Evolutionary conservation across 441 rosid genomes (phyloP), one percentile per base, ranked within the genome.

Genomic region (Aleurites moluccanus): DNA sequence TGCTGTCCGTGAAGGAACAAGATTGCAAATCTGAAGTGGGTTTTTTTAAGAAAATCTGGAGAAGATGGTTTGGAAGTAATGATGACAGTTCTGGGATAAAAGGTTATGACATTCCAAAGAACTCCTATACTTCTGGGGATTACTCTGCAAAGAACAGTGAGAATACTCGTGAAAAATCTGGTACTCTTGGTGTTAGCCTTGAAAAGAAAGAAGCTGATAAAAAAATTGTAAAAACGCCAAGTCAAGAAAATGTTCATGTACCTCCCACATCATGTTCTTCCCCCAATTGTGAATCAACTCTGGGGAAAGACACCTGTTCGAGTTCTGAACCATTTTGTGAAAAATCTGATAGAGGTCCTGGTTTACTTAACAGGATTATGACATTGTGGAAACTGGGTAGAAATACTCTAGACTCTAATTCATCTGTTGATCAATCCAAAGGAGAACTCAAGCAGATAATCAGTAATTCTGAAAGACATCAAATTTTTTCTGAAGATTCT

Each of bases 321-420:
- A 78, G 69, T 74, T 52, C 57, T 62, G 72, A 77, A 72, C 71
- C 73, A 66, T 18, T 27, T 10, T 65, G 16, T 63, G 80, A 77
- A 60, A 81, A 61, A 64, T 72, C 81, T 49, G 57, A 52, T 38
- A 64, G 33, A 45, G 73, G 57, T 71, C 73, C 65, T 0, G 83
- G 87, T 82, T 62, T 87, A 33, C 64, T 86, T 64, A 78, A 49
- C 44, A 61, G 67, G 73, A 61, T 89, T 75, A 50, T 74, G 33
- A 80, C 72, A 80, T 69, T 88, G 87, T 80, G 72, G 69, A 81
- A 74, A 63, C 81, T 80, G 73, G 35, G 81, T 86, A 75, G 81
- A 55, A 73, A 81, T 67, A 23, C 33, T 56, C 27, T 77, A 67
- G 74, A 73, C 38, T 47, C 82, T 56, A 75, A 44, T 75, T 73